phyloP scores from a whole-genome alignment of 2,329 filamentous ascomycete genomes.

The Fusarium anthophilum region DNA sequence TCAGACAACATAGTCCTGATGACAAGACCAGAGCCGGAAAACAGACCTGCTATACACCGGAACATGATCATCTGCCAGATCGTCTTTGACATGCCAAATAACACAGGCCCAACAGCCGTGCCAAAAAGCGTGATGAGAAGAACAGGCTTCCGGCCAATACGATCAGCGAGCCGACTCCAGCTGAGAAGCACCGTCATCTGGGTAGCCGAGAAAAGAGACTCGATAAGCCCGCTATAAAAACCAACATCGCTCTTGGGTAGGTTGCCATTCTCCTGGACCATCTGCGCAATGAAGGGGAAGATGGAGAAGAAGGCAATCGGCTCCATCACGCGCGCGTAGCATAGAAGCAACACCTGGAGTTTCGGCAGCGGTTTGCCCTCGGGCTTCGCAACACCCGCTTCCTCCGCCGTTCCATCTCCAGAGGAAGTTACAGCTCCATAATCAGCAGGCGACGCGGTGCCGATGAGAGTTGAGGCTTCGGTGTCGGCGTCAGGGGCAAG shows the following conservation, averaged over 20 bases:
- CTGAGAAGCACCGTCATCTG: constrained; percentile 82
- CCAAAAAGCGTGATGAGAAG: constrained; percentile 74
- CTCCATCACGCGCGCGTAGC: constrained; percentile 77
- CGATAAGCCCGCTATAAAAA: constrained; percentile 82
- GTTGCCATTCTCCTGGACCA: constrained; percentile 74
- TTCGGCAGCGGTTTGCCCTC: constrained; percentile 48
- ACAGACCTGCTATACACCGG: constrained; percentile 76
- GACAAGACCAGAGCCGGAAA: constrained; percentile 78
- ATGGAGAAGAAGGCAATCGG: constrained; percentile 86
- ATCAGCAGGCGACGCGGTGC: constrained; percentile 24
- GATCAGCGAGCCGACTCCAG: constrained; percentile 73
- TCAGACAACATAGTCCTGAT: constrained; percentile 82
- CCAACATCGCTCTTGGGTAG: constrained; percentile 74
- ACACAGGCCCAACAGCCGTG: constrained; percentile 65
- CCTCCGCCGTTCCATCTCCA: neutral
- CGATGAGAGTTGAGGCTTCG: constrained; percentile 40
- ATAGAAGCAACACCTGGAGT: constrained; percentile 76
- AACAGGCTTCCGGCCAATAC: constrained; percentile 76
- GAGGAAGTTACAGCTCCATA: constrained; percentile 10
- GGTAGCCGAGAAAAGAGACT: constrained; percentile 76
- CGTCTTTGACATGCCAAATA: constrained; percentile 74
- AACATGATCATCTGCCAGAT: constrained; percentile 81
- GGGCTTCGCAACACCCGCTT: neutral
- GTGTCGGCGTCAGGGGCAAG: constrained; percentile 35
- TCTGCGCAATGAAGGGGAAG: constrained; percentile 82